Conservation (phyloP, 345 rosid species). For the Boechera stricta region DNA sequence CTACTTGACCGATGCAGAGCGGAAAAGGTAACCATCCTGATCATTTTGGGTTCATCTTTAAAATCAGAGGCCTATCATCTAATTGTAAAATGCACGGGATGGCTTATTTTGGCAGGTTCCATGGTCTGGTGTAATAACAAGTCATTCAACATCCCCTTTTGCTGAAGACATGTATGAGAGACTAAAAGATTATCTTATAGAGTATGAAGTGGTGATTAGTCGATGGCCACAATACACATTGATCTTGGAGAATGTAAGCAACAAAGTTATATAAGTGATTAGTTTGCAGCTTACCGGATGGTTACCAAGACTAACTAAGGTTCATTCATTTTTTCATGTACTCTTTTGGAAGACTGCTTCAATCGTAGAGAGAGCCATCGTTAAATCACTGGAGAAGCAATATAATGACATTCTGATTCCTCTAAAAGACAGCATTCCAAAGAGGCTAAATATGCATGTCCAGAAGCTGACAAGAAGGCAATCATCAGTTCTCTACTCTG, state of each 20-base stretch:
- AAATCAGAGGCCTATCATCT: neutral
- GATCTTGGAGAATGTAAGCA: conserved; percentile 80
- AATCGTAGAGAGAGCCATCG: conserved; percentile 78
- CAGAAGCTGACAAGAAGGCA: conserved; percentile 95
- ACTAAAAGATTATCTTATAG: conserved; percentile 68
- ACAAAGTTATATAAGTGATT: neutral
- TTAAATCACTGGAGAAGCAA: conserved; percentile 89
- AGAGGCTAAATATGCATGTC: conserved; percentile 89
- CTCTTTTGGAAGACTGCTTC: conserved; percentile 66
- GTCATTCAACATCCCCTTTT: conserved; percentile 90
- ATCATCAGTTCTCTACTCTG: conserved; percentile 68
- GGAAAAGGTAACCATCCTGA: conserved; percentile 68
- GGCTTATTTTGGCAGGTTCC: conserved; percentile 62
- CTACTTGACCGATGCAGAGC: conserved; percentile 89
- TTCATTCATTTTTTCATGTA: conserved; percentile 22
- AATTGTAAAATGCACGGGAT: neutral
- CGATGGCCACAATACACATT: conserved; percentile 93
- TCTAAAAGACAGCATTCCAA: conserved; percentile 84
- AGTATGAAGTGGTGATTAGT: conserved; percentile 87
- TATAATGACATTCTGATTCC: conserved; percentile 86
- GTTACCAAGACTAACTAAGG: conserved; percentile 32
- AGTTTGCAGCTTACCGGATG: neutral
- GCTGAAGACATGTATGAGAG: conserved; percentile 94
- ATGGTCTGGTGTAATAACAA: conserved; percentile 85
- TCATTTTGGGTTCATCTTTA: neutral